Conservation (phyloP, 768 basidiomycete species). For the Dioszegia crocea region DNA sequence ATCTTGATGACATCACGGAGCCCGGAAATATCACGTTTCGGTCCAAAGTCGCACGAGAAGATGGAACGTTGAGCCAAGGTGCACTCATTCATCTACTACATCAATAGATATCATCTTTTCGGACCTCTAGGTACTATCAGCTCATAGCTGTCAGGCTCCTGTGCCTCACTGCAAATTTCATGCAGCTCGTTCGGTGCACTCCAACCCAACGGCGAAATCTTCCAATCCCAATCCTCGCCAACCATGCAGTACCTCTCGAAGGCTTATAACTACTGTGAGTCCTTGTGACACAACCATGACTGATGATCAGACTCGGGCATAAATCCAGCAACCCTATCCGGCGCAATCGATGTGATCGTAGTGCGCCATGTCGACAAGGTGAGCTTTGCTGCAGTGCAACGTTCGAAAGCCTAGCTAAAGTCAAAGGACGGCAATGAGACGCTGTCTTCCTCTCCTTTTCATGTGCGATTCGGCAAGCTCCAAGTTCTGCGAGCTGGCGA, state of each 20-base stretch:
- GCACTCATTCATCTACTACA: background rate
- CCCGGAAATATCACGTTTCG: background rate
- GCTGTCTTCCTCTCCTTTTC: conserved; percentile 87
- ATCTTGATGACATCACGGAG: background rate
- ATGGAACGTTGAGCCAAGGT: too few relatives aligned
- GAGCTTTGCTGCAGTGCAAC: background rate
- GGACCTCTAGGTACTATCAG: too few relatives aligned
- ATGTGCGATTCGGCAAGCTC: conserved; percentile 96
- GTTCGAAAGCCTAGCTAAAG: conserved; percentile 1
- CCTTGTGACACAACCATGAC: background rate
- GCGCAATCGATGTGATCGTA: conserved; percentile 98
- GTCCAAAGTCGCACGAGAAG: background rate
- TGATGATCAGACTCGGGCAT: conserved; percentile 54
- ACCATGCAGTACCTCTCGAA: conserved; percentile 51
- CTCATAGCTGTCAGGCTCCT: too few relatives aligned
- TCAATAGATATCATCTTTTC: background rate
- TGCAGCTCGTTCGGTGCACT: background rate
- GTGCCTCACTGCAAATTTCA: too few relatives aligned
- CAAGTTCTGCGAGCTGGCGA: conserved; percentile 89
- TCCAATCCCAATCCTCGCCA: conserved; percentile 6
- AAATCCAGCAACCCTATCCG: conserved; percentile 93
- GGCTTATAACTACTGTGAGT: conserved; percentile 50
- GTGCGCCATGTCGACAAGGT: conserved; percentile 65
- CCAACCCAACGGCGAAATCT: background rate
- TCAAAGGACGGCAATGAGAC: conserved; percentile 37